Evolutionary conservation across 2,329 filamentous ascomycete genomes (phyloP).

Genomic region (Westerdykella sp.): DNA sequence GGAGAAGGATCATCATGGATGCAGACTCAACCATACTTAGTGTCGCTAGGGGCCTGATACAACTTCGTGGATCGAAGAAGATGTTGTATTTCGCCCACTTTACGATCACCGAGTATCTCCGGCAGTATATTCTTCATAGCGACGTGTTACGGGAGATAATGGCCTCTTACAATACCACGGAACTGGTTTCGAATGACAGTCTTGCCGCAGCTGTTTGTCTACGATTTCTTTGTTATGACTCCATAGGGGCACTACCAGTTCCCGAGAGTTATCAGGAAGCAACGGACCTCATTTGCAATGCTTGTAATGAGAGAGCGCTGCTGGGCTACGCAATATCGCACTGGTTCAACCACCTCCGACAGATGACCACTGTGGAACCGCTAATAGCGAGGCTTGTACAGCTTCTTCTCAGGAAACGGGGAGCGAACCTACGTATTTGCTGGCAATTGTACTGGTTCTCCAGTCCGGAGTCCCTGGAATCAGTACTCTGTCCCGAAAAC

Average conservation of each 20-base stretch:
- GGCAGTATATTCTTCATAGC: neutral
- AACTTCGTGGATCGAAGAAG: neutral
- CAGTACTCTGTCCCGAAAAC: no score
- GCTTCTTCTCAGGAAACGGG: neutral
- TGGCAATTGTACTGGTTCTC: no score
- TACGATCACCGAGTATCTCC: constrained; percentile 5
- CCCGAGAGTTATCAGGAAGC: neutral
- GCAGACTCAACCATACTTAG: neutral
- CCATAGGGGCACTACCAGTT: neutral
- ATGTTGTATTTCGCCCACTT: constrained; percentile 3
- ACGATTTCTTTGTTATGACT: constrained; percentile 2
- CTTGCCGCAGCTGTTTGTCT: constrained; percentile 3
- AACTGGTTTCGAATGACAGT: neutral
- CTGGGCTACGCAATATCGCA: neutral
- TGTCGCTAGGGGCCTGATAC: constrained; percentile 1
- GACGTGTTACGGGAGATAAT: constrained; percentile 1
- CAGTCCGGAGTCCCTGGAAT: no score
- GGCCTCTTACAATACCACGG: neutral
- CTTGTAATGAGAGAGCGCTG: neutral
- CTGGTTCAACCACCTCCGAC: neutral
- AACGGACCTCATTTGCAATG: neutral
- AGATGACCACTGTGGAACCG: neutral
- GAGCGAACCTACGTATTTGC: no score
- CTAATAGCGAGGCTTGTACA: neutral
- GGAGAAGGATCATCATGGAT: neutral